Base-by-base conservation (phyloP, 1,284 basidiomycete species). In the Pseudozyma tsukubaensis region DNA sequence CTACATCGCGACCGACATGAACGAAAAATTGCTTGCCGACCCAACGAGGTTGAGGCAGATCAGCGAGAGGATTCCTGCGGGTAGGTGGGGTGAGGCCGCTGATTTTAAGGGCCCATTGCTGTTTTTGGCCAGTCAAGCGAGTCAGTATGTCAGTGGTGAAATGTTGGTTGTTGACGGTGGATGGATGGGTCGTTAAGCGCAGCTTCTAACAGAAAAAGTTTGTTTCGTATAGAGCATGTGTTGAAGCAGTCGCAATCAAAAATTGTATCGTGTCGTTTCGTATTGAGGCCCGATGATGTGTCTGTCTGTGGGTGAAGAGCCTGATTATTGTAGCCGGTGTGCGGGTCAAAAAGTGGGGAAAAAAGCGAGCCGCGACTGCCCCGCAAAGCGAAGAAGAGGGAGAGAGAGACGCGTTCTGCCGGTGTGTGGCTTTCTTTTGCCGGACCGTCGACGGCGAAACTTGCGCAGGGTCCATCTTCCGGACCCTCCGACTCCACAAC, bases 61-160 rank as follows among this genome's bases (percentile, higher is more conserved):
- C 82, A 90, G 92, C 61, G 94, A 96, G 50, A 70, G 78, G n/a
- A 80, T 81, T 36, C 79, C 79, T 1, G 76, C 76, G 4, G 76
- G 90, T 18, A 87, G 94, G 65, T 97, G 95, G 95, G 95, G 93
- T 40, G 86, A 88, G 35, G 93, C 94, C 1, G 87, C 87, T 45
- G 94, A 97, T 86, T 95, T 97, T 86, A 93, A 92, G 36, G 94
- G 94, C 7, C 92, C 93, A 0, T 86, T 92, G 56, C 89, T 97
- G n/a, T 97, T 93, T 86, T 89, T 97, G 37, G 92, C 94, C 6
- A 92, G 92, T 76, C 86, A 86, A 48, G 94, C 94, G 1, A 92
- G 92, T 78, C 90, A 93, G 85, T 97, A 97, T 81, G 90, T 97
- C 18, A 93, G 91, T 70, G 95, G 95, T 47, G 94, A 97, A 85